A percentile compares a stretch with the other conserved stretches of the same genome.
Evolutionary conservation across 2,329 filamentous ascomycete genomes (phyloP).

Genomic region (Aphanoascus verrucosus): DNA sequence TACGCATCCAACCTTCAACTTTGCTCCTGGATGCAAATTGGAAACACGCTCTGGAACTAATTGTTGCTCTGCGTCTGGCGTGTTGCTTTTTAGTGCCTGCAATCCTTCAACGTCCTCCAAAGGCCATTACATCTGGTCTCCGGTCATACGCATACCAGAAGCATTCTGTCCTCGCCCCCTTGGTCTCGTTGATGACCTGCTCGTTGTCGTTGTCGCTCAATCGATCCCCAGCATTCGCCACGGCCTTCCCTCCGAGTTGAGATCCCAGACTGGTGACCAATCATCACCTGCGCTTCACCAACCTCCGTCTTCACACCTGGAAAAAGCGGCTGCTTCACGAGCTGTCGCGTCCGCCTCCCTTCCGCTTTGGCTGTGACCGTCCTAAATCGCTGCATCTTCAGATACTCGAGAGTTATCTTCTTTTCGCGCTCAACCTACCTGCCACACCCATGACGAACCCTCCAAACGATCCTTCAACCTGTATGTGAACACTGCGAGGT

Average conservation of each 20-base stretch:
- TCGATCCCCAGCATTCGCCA: neutral
- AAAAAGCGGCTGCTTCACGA: neutral
- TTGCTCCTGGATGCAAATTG: slow-evolving; percentile 1
- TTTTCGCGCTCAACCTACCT: neutral
- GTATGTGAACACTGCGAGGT: neutral
- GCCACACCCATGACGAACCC: slow-evolving; percentile 3
- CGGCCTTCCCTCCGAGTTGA: neutral
- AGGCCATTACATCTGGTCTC: neutral
- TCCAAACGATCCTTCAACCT: neutral
- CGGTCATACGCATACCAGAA: too few relatives aligned
- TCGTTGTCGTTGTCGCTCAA: neutral
- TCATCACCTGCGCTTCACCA: slow-evolving; percentile 2
- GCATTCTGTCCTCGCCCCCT: neutral
- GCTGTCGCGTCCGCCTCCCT: neutral
- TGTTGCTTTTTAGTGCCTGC: neutral
- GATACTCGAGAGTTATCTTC: neutral
- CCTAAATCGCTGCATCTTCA: neutral
- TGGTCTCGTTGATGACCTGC: neutral
- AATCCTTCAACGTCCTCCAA: neutral
- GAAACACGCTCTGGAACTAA: neutral
- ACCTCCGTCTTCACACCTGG: neutral
- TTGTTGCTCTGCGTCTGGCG: neutral
- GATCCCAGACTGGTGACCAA: neutral
- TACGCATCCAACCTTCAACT: slow-evolving; percentile 7
- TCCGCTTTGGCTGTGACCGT: neutral